phyloP scores from a whole-genome alignment of 495 filamentous ascomycete genomes.

The Cercophora samala region DNA sequence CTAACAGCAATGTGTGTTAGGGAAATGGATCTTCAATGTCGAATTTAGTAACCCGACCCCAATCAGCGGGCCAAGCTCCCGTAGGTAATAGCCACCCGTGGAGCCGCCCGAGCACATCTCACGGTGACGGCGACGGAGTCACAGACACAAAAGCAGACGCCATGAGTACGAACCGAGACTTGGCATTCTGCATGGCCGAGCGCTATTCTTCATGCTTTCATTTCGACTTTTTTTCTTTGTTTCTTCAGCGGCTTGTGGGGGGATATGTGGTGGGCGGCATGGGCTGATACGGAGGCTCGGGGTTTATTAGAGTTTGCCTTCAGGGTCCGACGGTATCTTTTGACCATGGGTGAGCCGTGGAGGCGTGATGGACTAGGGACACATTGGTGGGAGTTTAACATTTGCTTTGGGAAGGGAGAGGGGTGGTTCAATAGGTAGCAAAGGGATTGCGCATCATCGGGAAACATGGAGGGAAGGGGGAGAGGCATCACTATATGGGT shows the following conservation, averaged over 20 bases:
- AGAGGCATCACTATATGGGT: neutral
- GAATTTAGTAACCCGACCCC: conserved; percentile 31
- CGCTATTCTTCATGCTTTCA: neutral
- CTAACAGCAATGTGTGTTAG: conserved; percentile 26
- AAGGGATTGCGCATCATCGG: neutral
- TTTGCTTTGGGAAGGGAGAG: neutral
- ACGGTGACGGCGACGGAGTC: no score
- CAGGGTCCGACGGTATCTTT: neutral
- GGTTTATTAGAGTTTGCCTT: neutral
- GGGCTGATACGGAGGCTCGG: neutral
- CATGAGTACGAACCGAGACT: neutral
- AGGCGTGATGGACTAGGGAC: neutral
- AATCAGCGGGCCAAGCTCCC: conserved; percentile 23
- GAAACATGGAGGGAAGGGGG: neutral
- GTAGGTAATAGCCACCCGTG: conserved; percentile 12
- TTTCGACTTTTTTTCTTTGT: neutral
- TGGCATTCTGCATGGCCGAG: neutral
- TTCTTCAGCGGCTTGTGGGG: neutral
- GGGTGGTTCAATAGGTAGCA: no score
- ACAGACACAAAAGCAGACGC: no score
- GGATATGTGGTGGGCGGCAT: neutral
- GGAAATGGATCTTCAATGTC: conserved; percentile 48
- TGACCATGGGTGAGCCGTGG: neutral
- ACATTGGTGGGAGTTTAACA: conserved; percentile 18
- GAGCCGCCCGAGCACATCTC: no score